phyloP scores from a whole-genome alignment of 768 basidiomycete species.

The Mrakia frigida region DNA sequence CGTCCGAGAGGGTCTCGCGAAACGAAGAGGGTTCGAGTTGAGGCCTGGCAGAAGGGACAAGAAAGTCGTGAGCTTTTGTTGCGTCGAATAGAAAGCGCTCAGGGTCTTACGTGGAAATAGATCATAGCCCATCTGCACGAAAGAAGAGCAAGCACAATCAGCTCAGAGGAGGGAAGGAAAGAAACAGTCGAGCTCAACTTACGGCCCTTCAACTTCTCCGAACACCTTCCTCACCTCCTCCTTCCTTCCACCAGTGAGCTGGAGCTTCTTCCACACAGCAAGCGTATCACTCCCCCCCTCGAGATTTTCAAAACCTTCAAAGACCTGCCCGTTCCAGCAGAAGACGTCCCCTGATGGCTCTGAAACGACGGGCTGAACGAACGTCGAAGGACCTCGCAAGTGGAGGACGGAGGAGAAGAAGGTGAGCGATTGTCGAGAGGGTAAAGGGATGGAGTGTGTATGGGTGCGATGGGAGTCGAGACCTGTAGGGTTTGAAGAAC shows the following conservation, averaged over 20 bases:
- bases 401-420: conserved; percentile 73
- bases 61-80: not conserved
- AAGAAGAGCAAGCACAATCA: not conserved
- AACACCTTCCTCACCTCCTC: conserved; percentile 55
- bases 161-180: not conserved
- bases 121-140: conserved; percentile 58
- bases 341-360: conserved; percentile 55
- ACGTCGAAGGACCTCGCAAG: conserved; percentile 56
- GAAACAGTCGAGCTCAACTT: conserved; percentile 40
- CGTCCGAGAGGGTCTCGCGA: conserved; percentile 79
- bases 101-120: conserved; percentile 60
- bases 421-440: not conserved
- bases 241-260: conserved; percentile 38
- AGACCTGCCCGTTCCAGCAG: conserved; percentile 87
- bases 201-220: conserved; percentile 73
- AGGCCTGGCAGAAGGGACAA: conserved; percentile 18
- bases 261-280: conserved; percentile 59
- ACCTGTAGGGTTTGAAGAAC: conserved; percentile 5
- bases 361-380: conserved; percentile 65
- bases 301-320: conserved; percentile 61
- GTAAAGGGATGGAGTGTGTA: not conserved
- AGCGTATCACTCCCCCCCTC: conserved; percentile 62
- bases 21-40: conserved; percentile 56
- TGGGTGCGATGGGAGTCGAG: conserved; percentile 21
- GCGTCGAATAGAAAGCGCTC: not conserved